phyloP scores from a whole-genome alignment of 139 green algal genomes.

The Gonium pectorale region DNA sequence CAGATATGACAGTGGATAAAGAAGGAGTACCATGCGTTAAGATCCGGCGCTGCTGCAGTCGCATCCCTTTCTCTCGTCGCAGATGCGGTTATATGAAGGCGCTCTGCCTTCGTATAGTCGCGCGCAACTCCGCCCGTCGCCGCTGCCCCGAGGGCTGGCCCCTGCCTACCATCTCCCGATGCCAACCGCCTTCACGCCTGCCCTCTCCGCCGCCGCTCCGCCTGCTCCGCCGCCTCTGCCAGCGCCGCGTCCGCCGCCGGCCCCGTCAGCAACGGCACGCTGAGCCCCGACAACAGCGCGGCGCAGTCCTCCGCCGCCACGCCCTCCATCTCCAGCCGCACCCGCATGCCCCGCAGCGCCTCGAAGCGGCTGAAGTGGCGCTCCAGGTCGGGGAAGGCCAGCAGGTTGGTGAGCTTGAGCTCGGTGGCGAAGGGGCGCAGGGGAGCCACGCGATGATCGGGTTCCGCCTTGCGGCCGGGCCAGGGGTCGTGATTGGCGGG shows the following conservation, averaged over 20 bases:
- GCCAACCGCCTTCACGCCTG: not conserved
- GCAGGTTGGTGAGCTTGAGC: constrained; percentile 51
- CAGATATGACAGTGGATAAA: too few species aligned
- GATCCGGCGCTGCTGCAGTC: too few species aligned
- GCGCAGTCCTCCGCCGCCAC: not conserved
- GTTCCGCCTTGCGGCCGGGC: too few species aligned
- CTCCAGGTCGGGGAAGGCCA: constrained; percentile 62
- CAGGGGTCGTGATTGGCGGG: too few species aligned
- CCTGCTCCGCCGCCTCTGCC: not conserved
- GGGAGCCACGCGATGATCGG: constrained; percentile 1
- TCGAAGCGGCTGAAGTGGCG: constrained; percentile 59
- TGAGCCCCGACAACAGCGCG: constrained; percentile 31
- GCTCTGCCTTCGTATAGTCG: too few species aligned
- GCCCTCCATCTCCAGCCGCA: constrained; percentile 36
- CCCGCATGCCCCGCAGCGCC: constrained; percentile 50
- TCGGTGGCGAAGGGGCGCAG: constrained; percentile 5
- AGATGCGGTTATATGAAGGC: too few species aligned
- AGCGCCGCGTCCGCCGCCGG: constrained; percentile 24
- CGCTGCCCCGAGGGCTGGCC: too few species aligned
- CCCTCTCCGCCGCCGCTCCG: not conserved
- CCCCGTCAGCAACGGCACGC: constrained; percentile 14
- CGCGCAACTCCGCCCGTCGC: too few species aligned
- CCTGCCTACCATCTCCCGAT: too few species aligned
- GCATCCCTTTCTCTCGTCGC: too few species aligned
- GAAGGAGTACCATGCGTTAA: too few species aligned